Evolutionary conservation across 768 basidiomycete species (phyloP).

Genomic region (Serpula lacrymans): DNA sequence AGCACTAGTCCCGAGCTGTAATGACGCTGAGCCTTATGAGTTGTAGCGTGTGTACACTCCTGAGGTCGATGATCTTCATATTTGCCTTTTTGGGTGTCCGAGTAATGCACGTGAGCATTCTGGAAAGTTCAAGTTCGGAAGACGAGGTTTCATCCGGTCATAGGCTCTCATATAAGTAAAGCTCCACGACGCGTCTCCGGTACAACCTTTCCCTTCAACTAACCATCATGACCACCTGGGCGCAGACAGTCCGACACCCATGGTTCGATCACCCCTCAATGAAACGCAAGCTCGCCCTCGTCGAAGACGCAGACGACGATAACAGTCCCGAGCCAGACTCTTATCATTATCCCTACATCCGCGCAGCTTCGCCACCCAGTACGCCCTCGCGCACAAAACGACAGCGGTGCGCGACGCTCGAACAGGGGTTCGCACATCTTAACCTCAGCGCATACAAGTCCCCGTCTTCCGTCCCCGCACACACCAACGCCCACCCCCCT

Average conservation of each 20-base stretch:
- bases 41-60: too few species aligned
- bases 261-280: conserved; percentile 38
- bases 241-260: conserved; percentile 36
- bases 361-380: conserved; percentile 36
- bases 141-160: too few species aligned
- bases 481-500: conserved; percentile 2
- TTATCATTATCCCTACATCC: conserved; percentile 22
- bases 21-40: too few species aligned
- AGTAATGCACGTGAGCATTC: too few species aligned
- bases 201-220: too few species aligned
- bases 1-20: too few species aligned
- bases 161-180: too few species aligned
- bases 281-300: conserved; percentile 36
- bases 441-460: conserved; percentile 17
- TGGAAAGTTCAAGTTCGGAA: too few species aligned
- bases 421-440: conserved; percentile 57
- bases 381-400: conserved; percentile 49
- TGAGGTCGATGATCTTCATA: too few species aligned
- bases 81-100: too few species aligned
- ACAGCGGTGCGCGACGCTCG: conserved; percentile 45
- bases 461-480: conserved; percentile 26
- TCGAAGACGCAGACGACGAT: conserved; percentile 17
- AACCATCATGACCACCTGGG: conserved; percentile 41
- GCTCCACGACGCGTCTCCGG: too few species aligned
- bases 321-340: conserved; percentile 6